Evolutionary conservation across 225 moss, liverwort and hornwort genomes (phyloP).

Genomic region (Thuidium tamariscinum): DNA sequence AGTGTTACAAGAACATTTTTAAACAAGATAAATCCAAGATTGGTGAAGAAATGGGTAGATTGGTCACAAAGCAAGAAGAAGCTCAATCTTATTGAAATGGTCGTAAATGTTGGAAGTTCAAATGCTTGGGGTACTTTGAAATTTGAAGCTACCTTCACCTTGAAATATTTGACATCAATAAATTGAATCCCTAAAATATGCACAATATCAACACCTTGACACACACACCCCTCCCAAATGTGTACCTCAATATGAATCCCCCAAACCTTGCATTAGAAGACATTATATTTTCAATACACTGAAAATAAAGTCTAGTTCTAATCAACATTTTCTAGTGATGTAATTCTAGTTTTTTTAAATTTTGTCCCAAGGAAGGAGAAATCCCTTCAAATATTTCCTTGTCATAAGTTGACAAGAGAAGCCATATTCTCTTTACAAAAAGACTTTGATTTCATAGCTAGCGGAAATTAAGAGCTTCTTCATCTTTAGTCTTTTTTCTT

Average conservation of each 20-base stretch:
- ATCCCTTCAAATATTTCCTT: too few species aligned
- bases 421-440: rapidly evolving
- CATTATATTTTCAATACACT: background rate
- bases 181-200: background rate
- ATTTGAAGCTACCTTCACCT: background rate
- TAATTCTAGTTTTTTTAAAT: rapidly evolving
- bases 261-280: rapidly evolving
- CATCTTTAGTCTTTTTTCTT: background rate
- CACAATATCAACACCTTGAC: background rate
- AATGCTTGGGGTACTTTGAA: too few species aligned
- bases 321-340: background rate
- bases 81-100: background rate
- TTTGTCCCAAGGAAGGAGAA: background rate
- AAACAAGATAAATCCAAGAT: too few species aligned
- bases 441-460: rapidly evolving
- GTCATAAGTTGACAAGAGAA: rapidly evolving
- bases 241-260: background rate
- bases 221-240: too few species aligned
- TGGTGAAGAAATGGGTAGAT: too few species aligned
- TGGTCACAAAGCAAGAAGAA: too few species aligned
- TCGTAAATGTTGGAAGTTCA: background rate
- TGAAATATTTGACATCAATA: background rate
- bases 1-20: too few species aligned
- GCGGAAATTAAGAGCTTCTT: rapidly evolving
- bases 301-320: background rate